Base-by-base conservation (phyloP, 2,329 filamentous ascomycete species). In the Fusarium sp. region DNA sequence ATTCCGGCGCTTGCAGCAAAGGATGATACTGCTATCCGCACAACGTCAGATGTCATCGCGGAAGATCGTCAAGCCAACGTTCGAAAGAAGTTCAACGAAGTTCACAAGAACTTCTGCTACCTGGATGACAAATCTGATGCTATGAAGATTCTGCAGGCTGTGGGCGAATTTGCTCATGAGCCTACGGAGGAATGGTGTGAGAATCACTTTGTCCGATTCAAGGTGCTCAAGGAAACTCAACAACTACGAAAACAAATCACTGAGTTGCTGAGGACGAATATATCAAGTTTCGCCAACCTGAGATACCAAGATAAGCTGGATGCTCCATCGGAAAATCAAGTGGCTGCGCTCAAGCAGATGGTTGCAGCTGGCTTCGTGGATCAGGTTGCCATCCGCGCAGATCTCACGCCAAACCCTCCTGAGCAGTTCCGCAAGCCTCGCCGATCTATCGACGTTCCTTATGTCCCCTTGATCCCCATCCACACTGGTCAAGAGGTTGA, bases 291-390 rank as follows among this genome's bases (percentile, higher is more conserved):
- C 80, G 87, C 77, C 77, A 89, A 76, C 82, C 86, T 83, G 33
- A 81, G 82, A 55, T 86, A 86, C 69, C 79, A 85, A 56, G 87
- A 89, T 29, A 85, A 84, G 72, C 82, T 91, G 5, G 83, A 86
- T 47, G 83, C 84, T 1, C 89, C 89, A 0, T 87, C 88, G 0
- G 82, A 89, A 9, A 91, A 90, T 70, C 91, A 94, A 75, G 83
- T 97, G 28, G 90, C 90, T 46, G 89, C 93, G 2, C 84, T 99
- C 28, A 97, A 97, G 78, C 93, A 98, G 77, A 97, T 98, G 81
- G 90, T 93, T 23, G 93, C 95, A 0, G 92, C 93, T 0, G 96
- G 95, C 2, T 98, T 98, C 81, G 89, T 98, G 75, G 96, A 99
- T 79, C 92, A 98, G 72, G 88, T 99, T 39, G 96, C 96, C 44